Evolutionary conservation across 2,329 filamentous ascomycete species (phyloP).

Genomic region (Pseudogymnoascus sp.): DNA sequence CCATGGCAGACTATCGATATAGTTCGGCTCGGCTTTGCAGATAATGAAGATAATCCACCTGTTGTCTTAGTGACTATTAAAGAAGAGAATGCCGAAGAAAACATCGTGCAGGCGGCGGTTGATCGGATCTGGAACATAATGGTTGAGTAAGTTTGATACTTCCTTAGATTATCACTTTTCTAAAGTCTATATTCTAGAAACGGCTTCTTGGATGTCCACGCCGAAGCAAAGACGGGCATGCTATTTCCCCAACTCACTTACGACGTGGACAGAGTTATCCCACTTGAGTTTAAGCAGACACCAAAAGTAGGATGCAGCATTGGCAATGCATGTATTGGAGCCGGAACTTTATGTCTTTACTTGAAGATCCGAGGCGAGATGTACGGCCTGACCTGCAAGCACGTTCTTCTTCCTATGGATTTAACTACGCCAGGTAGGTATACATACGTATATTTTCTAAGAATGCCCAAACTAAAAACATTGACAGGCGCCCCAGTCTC

Average conservation of each 20-base stretch:
- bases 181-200: background rate
- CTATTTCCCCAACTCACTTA: background rate
- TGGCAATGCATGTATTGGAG: background rate
- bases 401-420: background rate
- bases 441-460: background rate
- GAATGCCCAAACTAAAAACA: background rate
- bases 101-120: background rate
- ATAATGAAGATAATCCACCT: background rate
- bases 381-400: background rate
- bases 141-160: background rate
- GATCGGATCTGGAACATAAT: background rate
- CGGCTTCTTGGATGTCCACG: slow-evolving; percentile 1
- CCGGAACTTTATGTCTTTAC: background rate
- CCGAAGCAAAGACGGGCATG: background rate
- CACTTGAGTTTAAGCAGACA: background rate
- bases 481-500: background rate
- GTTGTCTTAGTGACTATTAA: background rate
- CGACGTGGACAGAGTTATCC: background rate
- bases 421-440: background rate
- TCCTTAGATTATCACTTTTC: background rate
- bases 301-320: background rate
- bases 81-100: background rate
- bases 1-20: background rate
- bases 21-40: background rate
- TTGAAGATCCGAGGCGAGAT: background rate